phyloP scores from a whole-genome alignment of 2,329 filamentous ascomycete species.

The Talaromyces amestolkiae region DNA sequence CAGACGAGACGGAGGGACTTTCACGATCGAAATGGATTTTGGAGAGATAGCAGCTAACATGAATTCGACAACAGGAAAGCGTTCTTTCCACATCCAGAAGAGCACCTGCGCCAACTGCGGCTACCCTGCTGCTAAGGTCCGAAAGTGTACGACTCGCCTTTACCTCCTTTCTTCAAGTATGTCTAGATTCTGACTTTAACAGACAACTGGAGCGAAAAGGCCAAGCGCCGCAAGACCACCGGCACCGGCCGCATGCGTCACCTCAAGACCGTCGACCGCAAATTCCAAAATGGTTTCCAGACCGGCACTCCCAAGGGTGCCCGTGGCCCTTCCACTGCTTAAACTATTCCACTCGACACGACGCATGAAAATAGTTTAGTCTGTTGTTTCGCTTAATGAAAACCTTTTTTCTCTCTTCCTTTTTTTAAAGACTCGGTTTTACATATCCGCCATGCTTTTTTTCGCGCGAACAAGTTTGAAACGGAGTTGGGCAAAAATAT shows the following conservation, averaged over 20 bases:
- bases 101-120: slow-evolving; percentile 94
- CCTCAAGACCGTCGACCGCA: slow-evolving; percentile 86
- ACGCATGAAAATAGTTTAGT: slow-evolving; percentile 5
- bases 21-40: no score
- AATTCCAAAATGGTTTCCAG: slow-evolving; percentile 98
- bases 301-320: slow-evolving; percentile 80
- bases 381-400: slow-evolving; percentile 9
- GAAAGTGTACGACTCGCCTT: slow-evolving; percentile 77
- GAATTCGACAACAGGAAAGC: slow-evolving; percentile 64
- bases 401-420: neutral
- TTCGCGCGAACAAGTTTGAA: neutral
- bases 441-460: neutral
- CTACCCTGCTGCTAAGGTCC: slow-evolving; percentile 94
- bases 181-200: slow-evolving; percentile 27
- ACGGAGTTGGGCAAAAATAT: slow-evolving; percentile 10
- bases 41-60: slow-evolving; percentile 27
- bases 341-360: slow-evolving; percentile 30
- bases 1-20: slow-evolving; percentile 12
- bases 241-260: slow-evolving; percentile 94
- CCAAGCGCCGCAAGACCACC: slow-evolving; percentile 99
- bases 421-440: neutral
- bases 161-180: neutral
- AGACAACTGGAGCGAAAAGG: slow-evolving; percentile 99
- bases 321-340: slow-evolving; percentile 59
- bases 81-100: slow-evolving; percentile 99